Conservation (phyloP, 371 early-diverging fungal species). For the Phascolomyces articulosus region DNA sequence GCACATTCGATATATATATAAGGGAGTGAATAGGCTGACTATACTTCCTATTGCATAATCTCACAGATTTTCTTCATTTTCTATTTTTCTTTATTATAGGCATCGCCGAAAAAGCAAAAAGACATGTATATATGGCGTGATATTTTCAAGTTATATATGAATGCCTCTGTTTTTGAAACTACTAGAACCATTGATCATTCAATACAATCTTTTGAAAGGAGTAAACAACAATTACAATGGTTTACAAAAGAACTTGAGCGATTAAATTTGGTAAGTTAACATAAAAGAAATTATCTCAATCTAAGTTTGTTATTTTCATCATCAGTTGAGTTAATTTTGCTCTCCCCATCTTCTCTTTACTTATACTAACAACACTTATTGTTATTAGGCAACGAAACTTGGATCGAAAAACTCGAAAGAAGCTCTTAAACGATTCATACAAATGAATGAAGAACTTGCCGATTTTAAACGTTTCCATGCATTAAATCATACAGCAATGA, state of each 20-base stretch:
- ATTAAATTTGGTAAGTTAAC: conserved; percentile 26
- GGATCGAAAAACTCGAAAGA: conserved; percentile 42
- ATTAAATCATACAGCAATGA: conserved; percentile 77
- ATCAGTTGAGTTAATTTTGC: neutral
- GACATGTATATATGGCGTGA: conserved; percentile 75
- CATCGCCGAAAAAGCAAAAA: conserved; percentile 56
- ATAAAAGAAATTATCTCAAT: neutral
- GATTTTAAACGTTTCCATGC: conserved; percentile 68
- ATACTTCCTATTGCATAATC: neutral
- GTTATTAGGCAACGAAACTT: conserved; percentile 18
- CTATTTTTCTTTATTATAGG: conserved; percentile 4
- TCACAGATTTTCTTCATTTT: neutral
- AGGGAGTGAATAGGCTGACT: neutral
- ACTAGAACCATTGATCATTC: conserved; percentile 33
- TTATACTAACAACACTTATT: too few relatives aligned
- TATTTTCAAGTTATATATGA: conserved; percentile 68
- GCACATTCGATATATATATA: conserved; percentile 8
- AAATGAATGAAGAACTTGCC: conserved; percentile 68
- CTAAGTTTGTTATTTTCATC: neutral
- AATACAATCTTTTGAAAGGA: conserved; percentile 47
- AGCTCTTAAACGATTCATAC: conserved; percentile 57
- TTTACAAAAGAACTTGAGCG: conserved; percentile 57
- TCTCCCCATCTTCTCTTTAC: too few relatives aligned
- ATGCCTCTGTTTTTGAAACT: conserved; percentile 65
- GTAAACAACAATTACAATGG: conserved; percentile 57